A percentile compares a stretch with the other conserved stretches of the same genome.
Conservation (phyloP, 164 flowering plant genomes). For the Aristolochia fimbriata region DNA sequence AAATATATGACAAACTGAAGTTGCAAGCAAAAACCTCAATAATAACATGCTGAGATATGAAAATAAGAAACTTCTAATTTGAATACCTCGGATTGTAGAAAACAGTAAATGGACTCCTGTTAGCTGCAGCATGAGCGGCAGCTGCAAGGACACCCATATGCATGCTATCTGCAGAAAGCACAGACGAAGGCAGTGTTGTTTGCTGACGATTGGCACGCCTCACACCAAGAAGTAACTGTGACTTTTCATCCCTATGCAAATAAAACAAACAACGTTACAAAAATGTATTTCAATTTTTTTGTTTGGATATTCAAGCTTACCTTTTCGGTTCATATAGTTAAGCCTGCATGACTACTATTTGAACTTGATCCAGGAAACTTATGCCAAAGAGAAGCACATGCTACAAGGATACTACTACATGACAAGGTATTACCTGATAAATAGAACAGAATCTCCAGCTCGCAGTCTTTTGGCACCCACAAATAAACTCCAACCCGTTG, state of each 20-base stretch:
- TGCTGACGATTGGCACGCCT: constrained; percentile 92
- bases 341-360: no score
- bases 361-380: no score
- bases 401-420: neutral
- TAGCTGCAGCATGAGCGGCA: constrained; percentile 98
- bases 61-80: neutral
- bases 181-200: constrained; percentile 80
- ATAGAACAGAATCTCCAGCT: constrained; percentile 92
- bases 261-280: neutral
- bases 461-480: constrained; percentile 84
- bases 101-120: constrained; percentile 71
- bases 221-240: constrained; percentile 80
- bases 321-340: no score
- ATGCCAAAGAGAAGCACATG: no score
- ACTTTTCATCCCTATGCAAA: constrained; percentile 69
- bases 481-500: constrained; percentile 98
- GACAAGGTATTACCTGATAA: constrained; percentile 59
- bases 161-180: constrained; percentile 97
- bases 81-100: constrained; percentile 90
- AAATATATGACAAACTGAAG: no score
- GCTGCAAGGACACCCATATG: constrained; percentile 99
- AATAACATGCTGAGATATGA: neutral
- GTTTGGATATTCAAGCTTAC: no score
- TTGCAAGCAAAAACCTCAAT: no score
- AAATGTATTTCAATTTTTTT: neutral